Evolutionary conservation across 2,329 filamentous ascomycete genomes (phyloP).

Genomic region (Stagonosporopsis chrysanthemi): DNA sequence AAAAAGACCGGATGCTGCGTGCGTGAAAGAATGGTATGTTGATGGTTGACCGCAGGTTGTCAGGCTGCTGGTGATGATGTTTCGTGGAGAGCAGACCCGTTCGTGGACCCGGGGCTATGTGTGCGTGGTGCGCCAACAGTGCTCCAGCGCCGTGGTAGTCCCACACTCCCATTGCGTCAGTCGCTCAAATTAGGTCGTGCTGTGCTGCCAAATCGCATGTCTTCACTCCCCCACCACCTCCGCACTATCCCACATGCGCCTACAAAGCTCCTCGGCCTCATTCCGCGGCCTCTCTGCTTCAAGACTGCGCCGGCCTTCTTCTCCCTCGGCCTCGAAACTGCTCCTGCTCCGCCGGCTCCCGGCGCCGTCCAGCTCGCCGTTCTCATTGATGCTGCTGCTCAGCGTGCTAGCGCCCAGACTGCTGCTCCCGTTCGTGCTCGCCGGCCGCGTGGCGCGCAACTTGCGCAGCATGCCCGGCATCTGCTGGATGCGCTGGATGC

Average conservation of each 20-base stretch:
- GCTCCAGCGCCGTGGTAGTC: too few species aligned
- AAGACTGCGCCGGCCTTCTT: constrained; percentile 36
- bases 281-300: constrained; percentile 41
- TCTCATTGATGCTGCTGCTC: constrained; percentile 43
- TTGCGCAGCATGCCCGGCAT: constrained; percentile 56
- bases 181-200: too few species aligned
- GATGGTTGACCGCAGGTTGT: too few species aligned
- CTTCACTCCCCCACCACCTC: constrained; percentile 34
- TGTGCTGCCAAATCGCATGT: too few species aligned
- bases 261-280: constrained; percentile 51
- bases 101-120: too few species aligned
- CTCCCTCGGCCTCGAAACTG: constrained; percentile 38
- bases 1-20: too few species aligned
- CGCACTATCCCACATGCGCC: constrained; percentile 50
- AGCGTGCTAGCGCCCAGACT: constrained; percentile 23
- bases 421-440: constrained; percentile 35
- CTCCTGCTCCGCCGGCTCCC: constrained; percentile 37
- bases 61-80: too few species aligned
- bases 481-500: constrained; percentile 62
- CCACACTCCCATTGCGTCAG: too few species aligned
- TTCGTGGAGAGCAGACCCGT: too few species aligned
- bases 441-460: constrained; percentile 29
- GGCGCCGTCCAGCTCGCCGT: constrained; percentile 38
- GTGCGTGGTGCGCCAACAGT: too few species aligned
- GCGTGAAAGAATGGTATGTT: too few species aligned